Evolutionary conservation across 139 green algal species (phyloP), one percentile per base, ranked within the genome.

Genomic region (Asterochloris sp.): DNA sequence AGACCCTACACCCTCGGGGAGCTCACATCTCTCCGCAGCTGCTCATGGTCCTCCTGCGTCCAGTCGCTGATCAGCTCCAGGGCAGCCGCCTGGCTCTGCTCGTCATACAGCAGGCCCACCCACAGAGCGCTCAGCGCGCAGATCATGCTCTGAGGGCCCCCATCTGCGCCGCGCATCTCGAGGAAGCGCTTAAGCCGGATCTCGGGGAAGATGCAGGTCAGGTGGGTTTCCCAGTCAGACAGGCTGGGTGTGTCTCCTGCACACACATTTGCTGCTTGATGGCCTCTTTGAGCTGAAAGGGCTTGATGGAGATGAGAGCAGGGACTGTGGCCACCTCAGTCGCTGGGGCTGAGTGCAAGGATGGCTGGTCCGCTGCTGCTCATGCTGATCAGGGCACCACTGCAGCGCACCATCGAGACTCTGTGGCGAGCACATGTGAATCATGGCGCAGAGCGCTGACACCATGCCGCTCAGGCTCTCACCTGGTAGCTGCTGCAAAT

Each of bases 81-180:
- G 0, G 91, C 91, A 77, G 95, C 86, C 15, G 82, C 67, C 80
- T 93, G 90, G 21, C 68, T 71, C 62, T 84, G 62, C 69, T 47
- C 66, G 61, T 99, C 94, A 83, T 99, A 99, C 19, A 99, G 86
- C 60, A 99, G 88, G 0, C 97, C 97, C 28, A 98, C 94, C 95
- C 95, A 98, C 21, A 98, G 83, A 10, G 97, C 97, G 2, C 96
- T 95, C 78, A 99, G 90, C 21, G 94, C 95, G 84, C 93, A 98
- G 78, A 99, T 97, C 79, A 94, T 90, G 75, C 90, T 88, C 92
- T 91, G 98, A 14, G 96, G 95, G 0, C 97, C 97, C 21, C 92
- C 94, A 85, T 99, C 97, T 0, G 97, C 96, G 66, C 97, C 97
- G 15, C 97, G 89, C 97, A 99, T 99, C 90, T 99, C 97, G 69